Conservation (phyloP, 1,284 basidiomycete species). For the Sporisorium exsertum region DNA sequence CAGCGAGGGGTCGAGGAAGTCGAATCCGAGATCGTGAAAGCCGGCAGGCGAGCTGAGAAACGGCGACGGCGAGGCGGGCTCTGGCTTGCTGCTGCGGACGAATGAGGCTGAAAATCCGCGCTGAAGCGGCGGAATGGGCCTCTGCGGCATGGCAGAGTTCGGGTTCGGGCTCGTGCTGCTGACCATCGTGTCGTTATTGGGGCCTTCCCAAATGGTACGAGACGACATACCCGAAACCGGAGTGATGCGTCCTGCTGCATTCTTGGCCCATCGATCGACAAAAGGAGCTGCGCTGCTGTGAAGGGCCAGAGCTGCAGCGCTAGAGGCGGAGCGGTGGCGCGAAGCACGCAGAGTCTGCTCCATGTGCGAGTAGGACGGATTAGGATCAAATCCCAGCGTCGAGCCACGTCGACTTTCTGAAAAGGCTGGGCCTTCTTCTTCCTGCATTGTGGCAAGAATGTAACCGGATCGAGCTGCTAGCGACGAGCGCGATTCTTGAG, state of each 20-base stretch:
- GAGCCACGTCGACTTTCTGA: conserved; percentile 23
- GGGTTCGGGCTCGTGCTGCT: conserved; percentile 1
- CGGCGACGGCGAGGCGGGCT: conserved; percentile 28
- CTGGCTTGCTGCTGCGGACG: conserved; percentile 31
- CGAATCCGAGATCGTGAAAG: conserved; percentile 29
- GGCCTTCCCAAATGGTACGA: conserved; percentile 37
- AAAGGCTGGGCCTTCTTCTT: conserved; percentile 31
- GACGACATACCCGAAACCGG: conserved; percentile 18
- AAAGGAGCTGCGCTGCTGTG: conserved; percentile 32
- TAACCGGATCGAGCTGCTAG: conserved; percentile 32
- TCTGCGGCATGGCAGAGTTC: conserved; percentile 18
- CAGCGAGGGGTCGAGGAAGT: conserved; percentile 26
- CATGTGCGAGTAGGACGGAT: conserved; percentile 20
- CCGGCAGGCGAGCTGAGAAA: conserved; percentile 44
- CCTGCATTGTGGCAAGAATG: conserved; percentile 47
- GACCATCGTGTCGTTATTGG: conserved; percentile 9
- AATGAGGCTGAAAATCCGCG: conserved; percentile 41
- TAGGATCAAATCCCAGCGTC: conserved; percentile 27
- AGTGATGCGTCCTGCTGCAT: conserved; percentile 27
- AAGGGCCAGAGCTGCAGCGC: conserved; percentile 53
- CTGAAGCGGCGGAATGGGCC: conserved; percentile 27
- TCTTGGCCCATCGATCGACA: conserved; percentile 38
- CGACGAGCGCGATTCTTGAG: conserved; percentile 26
- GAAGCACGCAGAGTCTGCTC: conserved; percentile 40
- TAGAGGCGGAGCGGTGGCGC: conserved; percentile 54